Percentiles rank a stretch among this genome's conserved stretches.
Evolutionary conservation across 2,329 filamentous ascomycete species (phyloP).

Genomic region (Colletotrichum cuscutae): DNA sequence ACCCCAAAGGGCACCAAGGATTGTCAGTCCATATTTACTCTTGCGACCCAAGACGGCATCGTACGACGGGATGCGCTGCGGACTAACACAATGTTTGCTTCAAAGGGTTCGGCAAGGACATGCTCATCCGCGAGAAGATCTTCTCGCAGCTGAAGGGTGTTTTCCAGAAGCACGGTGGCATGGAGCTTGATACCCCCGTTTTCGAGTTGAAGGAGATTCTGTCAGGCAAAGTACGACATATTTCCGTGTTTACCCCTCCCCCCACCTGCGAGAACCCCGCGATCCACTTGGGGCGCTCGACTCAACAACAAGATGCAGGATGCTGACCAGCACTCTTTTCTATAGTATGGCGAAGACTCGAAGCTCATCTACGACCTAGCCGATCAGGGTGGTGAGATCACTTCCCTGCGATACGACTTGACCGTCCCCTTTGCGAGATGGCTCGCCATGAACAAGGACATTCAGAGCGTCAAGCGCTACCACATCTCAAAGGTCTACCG

Average conservation of each 20-base stretch:
- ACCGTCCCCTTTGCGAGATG: slow-evolving; percentile 93
- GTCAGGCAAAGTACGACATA: slow-evolving; percentile 69
- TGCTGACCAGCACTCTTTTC: neutral
- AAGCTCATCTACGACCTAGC: slow-evolving; percentile 74
- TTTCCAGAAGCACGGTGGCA: slow-evolving; percentile 85
- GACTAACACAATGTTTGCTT: slow-evolving; percentile 23
- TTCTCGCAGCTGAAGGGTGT: slow-evolving; percentile 80
- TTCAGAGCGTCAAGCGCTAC: slow-evolving; percentile 90
- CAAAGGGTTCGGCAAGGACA: slow-evolving; percentile 76
- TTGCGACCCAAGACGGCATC: slow-evolving; percentile 20
- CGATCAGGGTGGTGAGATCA: slow-evolving; percentile 85
- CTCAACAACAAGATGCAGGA: neutral
- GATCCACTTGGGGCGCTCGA: slow-evolving; percentile 12
- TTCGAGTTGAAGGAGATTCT: slow-evolving; percentile 91
- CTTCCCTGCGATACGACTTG: slow-evolving; percentile 84
- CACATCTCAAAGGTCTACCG: slow-evolving; percentile 89
- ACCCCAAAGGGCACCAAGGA: slow-evolving; percentile 92
- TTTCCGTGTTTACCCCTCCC: slow-evolving; percentile 14
- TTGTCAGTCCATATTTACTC: slow-evolving; percentile 57
- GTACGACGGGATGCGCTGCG: neutral
- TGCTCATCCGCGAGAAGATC: slow-evolving; percentile 84
- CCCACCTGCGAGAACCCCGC: slow-evolving; percentile 18
- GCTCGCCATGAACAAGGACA: slow-evolving; percentile 88
- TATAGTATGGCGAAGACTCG: slow-evolving; percentile 76
- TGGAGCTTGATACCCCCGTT: slow-evolving; percentile 83